Base-by-base conservation (phyloP, 2,329 filamentous ascomycete species). In the Hymenoscyphus salicellus region DNA sequence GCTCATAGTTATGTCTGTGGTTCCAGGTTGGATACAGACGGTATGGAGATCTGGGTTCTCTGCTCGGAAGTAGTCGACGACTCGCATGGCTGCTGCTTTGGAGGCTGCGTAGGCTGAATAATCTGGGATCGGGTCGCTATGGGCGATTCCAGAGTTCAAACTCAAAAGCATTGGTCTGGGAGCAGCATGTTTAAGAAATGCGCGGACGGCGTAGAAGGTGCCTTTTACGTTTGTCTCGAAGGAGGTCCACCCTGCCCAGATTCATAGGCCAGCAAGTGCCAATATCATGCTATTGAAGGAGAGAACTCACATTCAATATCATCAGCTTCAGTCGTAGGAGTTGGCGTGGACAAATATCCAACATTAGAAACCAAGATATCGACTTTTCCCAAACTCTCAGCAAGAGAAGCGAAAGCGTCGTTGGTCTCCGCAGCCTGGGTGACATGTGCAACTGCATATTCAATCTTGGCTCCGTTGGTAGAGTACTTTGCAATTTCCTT, bases 21-120 rank as follows among this genome's bases (percentile, higher is more conserved):
- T 55, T 1, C 81, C 81, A 0, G 82, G 81, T 20, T 83, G 80
- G 17, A 82, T 70, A 33, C 78, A 78, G 10, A 78, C 72, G 0
- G 81, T 75, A 10, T 74, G 72, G 11, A 81, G 55, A 6, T 71
- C 67, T 0, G 76, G 77, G 62, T 81, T 78, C 63, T 81, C 80
- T 2, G 71, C 66, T 0, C 73, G 75, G 20, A 82, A 70, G 59
- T 74, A 77, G 60, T 83, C 79, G 43, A 80, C 76, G 7, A 82
- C 64, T 66, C 78, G 80, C 55, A 75, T 74, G 0, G 74, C 67
- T 0, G 78, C 78, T 20, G 79, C 64, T 71, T 83, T 83, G 49
- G 77, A 78, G 0, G 76, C 74, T 17, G 76, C 72, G 68, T 83
- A 83, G 6, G 73, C 69, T 17, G 74, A 74, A 55, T 76, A 75